Base-by-base conservation (phyloP, 306 rosid genomes). In the Chamaecrista fasciculata region DNA sequence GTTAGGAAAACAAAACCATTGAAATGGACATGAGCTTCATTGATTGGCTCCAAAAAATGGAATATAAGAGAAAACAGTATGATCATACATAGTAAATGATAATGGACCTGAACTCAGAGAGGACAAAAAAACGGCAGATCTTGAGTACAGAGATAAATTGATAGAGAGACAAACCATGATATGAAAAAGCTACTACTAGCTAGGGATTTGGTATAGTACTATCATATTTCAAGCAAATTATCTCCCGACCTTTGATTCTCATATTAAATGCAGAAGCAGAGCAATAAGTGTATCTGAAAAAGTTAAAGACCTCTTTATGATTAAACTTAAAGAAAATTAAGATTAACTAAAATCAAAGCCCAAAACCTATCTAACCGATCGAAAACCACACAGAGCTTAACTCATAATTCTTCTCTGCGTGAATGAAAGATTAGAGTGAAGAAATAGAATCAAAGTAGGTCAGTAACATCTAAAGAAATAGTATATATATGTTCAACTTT, bases 91-190 rank as follows among this genome's bases (percentile, higher is more conserved):
- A 37, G 48, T 20, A 36, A 6, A 20, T 0, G 48, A 42, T 11
- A 20, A 47, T 19, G 37, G 48, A 61, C 31, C 37, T 62, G 51
- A 37, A 66, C 26, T 29, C 18, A 5, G 15, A 47, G 60, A 50
- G 3, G 29, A 64, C 63, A 14, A 43, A 70, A 50, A 50, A 58
- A 57, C 59, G 48, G 37, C 65, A 69, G 74, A 65, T 51, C 75
- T 0, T 34, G 12, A 18, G 19, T 19, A 3, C 24, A n/a, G 52
- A 33, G 33, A 34, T 2, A 11, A 0, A 66, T 7, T 14, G 31
- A 11, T 1, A 56, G 29, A 26, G 16, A 43, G 60, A 62, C 40
- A 20, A 28, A 52, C 15, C 25, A 28, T 42, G 66, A 57, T 4
- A 8, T 11, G 67, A 66, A 74, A 15, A 67, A 67, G 40, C 18